phyloP scores from a whole-genome alignment of 1,284 basidiomycete species.

The Heterobasidion irregulare region DNA sequence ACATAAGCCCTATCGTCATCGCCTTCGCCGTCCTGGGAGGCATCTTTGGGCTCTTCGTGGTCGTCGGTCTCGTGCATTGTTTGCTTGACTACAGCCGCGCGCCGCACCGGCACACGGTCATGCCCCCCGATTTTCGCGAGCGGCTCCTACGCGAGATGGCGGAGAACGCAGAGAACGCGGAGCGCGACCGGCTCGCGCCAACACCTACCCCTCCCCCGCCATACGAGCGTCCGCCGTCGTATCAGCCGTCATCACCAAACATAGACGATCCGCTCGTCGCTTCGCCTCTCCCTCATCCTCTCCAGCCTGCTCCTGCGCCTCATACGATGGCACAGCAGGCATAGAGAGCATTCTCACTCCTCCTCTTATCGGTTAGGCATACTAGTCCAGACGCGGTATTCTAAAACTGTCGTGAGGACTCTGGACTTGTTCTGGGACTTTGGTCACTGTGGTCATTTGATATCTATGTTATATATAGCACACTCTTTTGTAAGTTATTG shows the following conservation, averaged over 20 bases:
- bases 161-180: background rate
- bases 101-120: constrained; percentile 34
- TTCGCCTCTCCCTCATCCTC: too few relatives aligned
- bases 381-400: too few relatives aligned
- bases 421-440: too few relatives aligned
- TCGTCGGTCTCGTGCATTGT: constrained; percentile 31
- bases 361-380: too few relatives aligned
- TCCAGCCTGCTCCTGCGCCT: too few relatives aligned
- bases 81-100: constrained; percentile 33
- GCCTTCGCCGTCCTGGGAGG: constrained; percentile 40
- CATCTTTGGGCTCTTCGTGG: constrained; percentile 24
- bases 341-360: too few relatives aligned
- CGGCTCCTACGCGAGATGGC: constrained; percentile 43
- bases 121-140: constrained; percentile 29
- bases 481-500: too few relatives aligned
- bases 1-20: constrained; percentile 21
- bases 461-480: too few relatives aligned
- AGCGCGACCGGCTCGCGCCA: background rate
- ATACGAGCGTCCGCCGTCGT: background rate
- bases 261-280: too few relatives aligned
- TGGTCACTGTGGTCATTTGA: too few relatives aligned
- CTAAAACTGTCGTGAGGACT: too few relatives aligned
- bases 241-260: background rate
- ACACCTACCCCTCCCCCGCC: constrained; percentile 1
- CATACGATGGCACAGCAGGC: too few relatives aligned